Evolutionary conservation across 2,329 filamentous ascomycete species (phyloP), one percentile per base, ranked within the genome.

Genomic region (Lasiodiplodia gonubiensis): DNA sequence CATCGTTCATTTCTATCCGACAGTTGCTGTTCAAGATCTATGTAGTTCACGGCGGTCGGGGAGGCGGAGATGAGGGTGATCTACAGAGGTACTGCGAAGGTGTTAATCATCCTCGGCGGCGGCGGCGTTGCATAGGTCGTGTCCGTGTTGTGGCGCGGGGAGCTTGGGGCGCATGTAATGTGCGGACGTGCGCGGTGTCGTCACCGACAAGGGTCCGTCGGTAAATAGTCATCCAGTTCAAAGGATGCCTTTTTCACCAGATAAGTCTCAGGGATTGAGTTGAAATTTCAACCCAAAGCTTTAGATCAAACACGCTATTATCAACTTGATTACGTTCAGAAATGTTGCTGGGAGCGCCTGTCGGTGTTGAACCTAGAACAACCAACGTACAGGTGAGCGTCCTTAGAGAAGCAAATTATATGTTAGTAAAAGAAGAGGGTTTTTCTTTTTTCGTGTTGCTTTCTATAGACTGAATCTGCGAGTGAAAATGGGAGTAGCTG

Each of bases 21-120:
- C 1, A 8, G 23, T 46, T 27, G 21, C 10, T 2, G 54, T 59
- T 25, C 7, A 27, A 12, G 21, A 14, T 46, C 16, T 4, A 12
- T 6, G 52, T 7, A 3, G 33, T 61, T 63, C 59, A 63, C 59
- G 59, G 59, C 46, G 59, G 59, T 35, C 46, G 59, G 59, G 14
- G 59, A n/a, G n/a, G 23, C 18, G 46, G 25, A 48, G 30, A n/a
- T 5, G 23, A 12, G 16, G 27, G 11, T 18, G 46, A n/a, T 42
- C 25, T 39, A 18, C 12, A n/a, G 27, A 21, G 59, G 23, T 21
- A 25, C 18, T 39, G 25, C 25, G 12, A 30, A 46, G n/a, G 30
- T 63, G 59, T 46, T 51, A 46, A 35, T 63, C 59, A 51, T 63
- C 11, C 21, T 37, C 11, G n/a, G 51, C 35, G 33, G 53, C 18